A percentile compares a stretch with the other conserved stretches of the same genome.
These are phyloP conservation scores for Castanea crenata DNA, from an alignment of 306 rosid species.

Conservation along the genomic window DNA sequence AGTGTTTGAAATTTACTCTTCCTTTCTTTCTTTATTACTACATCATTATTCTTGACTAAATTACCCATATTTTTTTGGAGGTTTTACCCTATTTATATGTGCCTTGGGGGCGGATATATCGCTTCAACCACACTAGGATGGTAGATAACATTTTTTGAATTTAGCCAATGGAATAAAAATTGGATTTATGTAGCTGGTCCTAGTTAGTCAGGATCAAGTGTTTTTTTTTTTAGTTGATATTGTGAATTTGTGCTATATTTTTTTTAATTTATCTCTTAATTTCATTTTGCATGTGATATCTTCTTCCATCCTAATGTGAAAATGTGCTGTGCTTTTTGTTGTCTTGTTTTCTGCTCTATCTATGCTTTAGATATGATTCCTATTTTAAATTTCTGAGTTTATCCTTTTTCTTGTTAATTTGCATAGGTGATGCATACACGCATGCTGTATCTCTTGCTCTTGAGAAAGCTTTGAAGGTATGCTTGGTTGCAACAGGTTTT, in stretches of 20 bases:
- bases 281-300: not conserved
- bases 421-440: slow-evolving; percentile 61
- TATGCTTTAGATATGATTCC: not conserved
- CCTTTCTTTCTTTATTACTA: not conserved
- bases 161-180: not conserved
- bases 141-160: slow-evolving; percentile 38
- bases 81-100: slow-evolving; percentile 83
- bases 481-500: slow-evolving; percentile 21
- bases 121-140: slow-evolving; percentile 45
- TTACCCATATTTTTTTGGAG: slow-evolving; percentile 35
- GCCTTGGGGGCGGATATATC: slow-evolving; percentile 65
- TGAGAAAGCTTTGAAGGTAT: slow-evolving; percentile 91
- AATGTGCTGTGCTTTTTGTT: not conserved
- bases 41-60: not conserved
- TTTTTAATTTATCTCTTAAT: not conserved
- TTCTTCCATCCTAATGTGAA: not conserved
- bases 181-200: not conserved
- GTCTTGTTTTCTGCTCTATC: slow-evolving; percentile 8
- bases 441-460: slow-evolving; percentile 49
- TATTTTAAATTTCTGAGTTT: not conserved
- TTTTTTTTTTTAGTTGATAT: slow-evolving; percentile 10
- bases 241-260: slow-evolving; percentile 1
- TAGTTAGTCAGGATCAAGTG: slow-evolving; percentile 3
- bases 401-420: slow-evolving; percentile 18
- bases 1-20: not conserved